These are phyloP conservation scores for Calocera viscosa DNA, from an alignment of 768 basidiomycete species.

Conservation along the genomic window DNA sequence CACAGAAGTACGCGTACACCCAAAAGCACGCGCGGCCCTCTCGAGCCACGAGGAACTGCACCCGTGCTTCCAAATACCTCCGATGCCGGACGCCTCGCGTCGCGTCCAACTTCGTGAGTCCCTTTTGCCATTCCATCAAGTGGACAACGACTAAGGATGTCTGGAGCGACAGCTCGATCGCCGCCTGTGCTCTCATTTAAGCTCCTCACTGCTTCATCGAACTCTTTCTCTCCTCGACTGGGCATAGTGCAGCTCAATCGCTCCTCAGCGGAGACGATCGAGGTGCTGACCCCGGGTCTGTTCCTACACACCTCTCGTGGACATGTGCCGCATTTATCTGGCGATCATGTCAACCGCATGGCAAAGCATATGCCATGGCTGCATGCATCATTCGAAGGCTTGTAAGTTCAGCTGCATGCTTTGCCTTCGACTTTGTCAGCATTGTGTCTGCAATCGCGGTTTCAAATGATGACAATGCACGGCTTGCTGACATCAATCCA, in stretches of 20 bases:
- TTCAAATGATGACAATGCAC: not conserved
- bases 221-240: not conserved
- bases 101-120: not conserved
- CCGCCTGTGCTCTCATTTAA: not conserved
- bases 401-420: conserved; percentile 34
- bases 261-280: conserved; percentile 18
- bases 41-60: not conserved
- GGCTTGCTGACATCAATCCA: not conserved
- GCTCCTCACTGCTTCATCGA: not conserved
- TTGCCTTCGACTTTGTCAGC: not conserved
- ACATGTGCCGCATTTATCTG: conserved; percentile 57
- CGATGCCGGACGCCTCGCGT: not conserved
- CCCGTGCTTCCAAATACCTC: not conserved
- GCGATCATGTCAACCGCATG: conserved; percentile 38
- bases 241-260: not conserved
- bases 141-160: not conserved
- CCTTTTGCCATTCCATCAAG: no score
- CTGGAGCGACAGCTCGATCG: not conserved
- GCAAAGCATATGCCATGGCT: conserved; percentile 48
- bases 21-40: conserved; percentile 2
- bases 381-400: conserved; percentile 65
- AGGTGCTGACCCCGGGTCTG: conserved; percentile 49
- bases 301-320: conserved; percentile 59
- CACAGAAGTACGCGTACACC: not conserved
- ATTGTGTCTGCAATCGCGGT: conserved; percentile 17